phyloP scores from a whole-genome alignment of 1,284 basidiomycete genomes.

The Boletus sp. region DNA sequence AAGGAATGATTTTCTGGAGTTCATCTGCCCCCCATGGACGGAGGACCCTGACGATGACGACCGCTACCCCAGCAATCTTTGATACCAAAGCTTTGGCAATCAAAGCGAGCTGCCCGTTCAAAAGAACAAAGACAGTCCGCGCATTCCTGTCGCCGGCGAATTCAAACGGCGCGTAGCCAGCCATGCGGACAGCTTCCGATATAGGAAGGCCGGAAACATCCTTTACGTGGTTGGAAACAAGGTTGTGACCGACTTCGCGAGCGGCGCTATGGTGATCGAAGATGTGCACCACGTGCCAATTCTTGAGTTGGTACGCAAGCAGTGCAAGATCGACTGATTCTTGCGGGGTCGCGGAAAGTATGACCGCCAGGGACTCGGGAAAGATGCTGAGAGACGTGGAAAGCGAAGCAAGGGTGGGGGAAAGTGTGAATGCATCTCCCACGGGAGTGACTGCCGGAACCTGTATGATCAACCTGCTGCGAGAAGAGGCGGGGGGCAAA shows the following conservation, averaged over 20 bases:
- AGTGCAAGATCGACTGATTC: constrained; percentile 73
- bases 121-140: constrained; percentile 55
- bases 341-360: constrained; percentile 79
- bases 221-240: constrained; percentile 35
- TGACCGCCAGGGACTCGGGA: constrained; percentile 70
- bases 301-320: constrained; percentile 61
- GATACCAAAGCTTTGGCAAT: constrained; percentile 51
- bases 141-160: constrained; percentile 64
- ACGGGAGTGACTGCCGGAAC: constrained; percentile 70
- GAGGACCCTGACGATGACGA: constrained; percentile 70
- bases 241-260: constrained; percentile 64
- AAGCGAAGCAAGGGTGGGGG: constrained; percentile 70
- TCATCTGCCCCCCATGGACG: constrained; percentile 72
- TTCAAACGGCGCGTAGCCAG: constrained; percentile 66
- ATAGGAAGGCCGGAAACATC: constrained; percentile 36
- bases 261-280: constrained; percentile 74
- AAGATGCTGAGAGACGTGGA: constrained; percentile 58
- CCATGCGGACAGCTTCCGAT: constrained; percentile 46
- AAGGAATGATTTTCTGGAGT: constrained; percentile 58
- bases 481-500: constrained; percentile 59
- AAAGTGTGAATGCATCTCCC: constrained; percentile 65
- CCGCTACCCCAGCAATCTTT: constrained; percentile 50
- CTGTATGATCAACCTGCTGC: constrained; percentile 73
- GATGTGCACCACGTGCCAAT: constrained; percentile 70
- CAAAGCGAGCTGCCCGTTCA: constrained; percentile 71